Base-by-base conservation (phyloP, 495 filamentous ascomycete genomes). In the Penicillium macrosclerotiorum region DNA sequence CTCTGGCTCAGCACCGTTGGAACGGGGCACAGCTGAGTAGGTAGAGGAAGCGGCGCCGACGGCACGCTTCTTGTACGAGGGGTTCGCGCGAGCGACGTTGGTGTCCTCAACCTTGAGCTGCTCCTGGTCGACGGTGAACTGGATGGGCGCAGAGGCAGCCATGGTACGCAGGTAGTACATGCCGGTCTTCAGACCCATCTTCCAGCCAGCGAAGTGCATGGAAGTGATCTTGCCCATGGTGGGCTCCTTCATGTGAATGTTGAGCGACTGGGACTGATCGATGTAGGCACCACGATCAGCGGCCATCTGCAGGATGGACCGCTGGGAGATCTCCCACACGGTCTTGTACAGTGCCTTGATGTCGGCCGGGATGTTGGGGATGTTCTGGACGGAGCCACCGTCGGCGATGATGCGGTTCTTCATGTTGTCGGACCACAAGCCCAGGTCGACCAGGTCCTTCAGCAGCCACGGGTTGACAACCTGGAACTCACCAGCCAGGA, bases 91-190 rank as follows among this genome's bases (percentile, higher is more conserved):
- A 43, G 88, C 84, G 24, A 94, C 77, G 49, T 85, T 87, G 44
- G 86, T 90, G 66, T 98, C 94, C 35, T 78, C 79, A 13, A 96
- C 89, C 72, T 88, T 86, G 50, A 98, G 87, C 35, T 88, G 83
- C 69, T 95, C 90, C 74, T 98, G 93, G 72, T 98, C 93, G 57
- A 98, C 93, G 5, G 93, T 98, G 75, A 98, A 98, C 71, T 98
- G 93, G 57, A 98, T 98, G 42, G 93, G 93, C 30, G 90, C 89
- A 4, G 89, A 89, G 14, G 93, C 93, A 43, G 93, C 93, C 83
- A 94, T 94, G 30, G 93, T 98, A 57, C 93, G 90, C 53, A 98
- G 85, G 68, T 98, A 98, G 82, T 98, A 98, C 94, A 98, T 97
- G 71, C 93, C 93, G 8, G 93, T 98, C 83, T 98, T 98, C 47